Evolutionary conservation across 2,329 filamentous ascomycete genomes (phyloP), one percentile per base, ranked within the genome.

Genomic region (Neofusicoccum sp.): DNA sequence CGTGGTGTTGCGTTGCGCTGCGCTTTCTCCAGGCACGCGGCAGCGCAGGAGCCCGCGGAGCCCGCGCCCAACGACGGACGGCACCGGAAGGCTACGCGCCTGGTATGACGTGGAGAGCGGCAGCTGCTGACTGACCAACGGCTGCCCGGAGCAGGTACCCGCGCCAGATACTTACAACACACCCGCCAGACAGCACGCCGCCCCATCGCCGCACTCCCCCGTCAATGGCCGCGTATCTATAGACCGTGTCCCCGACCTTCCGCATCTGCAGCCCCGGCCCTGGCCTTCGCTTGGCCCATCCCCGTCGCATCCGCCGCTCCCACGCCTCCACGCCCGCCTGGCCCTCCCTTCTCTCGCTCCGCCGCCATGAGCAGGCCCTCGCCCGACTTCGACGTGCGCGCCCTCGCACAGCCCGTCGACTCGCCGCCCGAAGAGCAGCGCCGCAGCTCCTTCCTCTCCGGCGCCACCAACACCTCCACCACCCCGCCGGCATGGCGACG

Each of bases 401-500:
- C 81, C 59, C 79, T 85, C 45, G 80, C 82, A 47, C 74, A 83
- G 28, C 79, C 81, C 33, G 75, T 80, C 62, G 78, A 79, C 61
- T 76, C 77, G 58, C 72, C 79, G 5, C 81, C 82, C 28, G 80
- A 82, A 14, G 80, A 74, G 59, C 67, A 72, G 57, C 66, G 64
- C 49, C 67, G 72, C 47, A 71, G 70, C 54, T 73, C 72, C 51
- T 14, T 33, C 12, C 14, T 31, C 26, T 43, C 2, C 51, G 24
- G n/a, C 11, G 36, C 51, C 30, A 41, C 28, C n/a, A 31, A 20
- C 20, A 20, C 20, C 20, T 20, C 20, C 20, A 20, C 20, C 20
- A 78, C 77, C 47, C 20, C 20, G 20, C 81, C 80, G 54, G 74
- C 80, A 73, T 85, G 84, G 83, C 79, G 78, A 63, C 78, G 79